A percentile compares a stretch with the other conserved stretches of the same genome.
Conservation (phyloP, 495 filamentous ascomycete species). For the Penicillium simplicissimum region DNA sequence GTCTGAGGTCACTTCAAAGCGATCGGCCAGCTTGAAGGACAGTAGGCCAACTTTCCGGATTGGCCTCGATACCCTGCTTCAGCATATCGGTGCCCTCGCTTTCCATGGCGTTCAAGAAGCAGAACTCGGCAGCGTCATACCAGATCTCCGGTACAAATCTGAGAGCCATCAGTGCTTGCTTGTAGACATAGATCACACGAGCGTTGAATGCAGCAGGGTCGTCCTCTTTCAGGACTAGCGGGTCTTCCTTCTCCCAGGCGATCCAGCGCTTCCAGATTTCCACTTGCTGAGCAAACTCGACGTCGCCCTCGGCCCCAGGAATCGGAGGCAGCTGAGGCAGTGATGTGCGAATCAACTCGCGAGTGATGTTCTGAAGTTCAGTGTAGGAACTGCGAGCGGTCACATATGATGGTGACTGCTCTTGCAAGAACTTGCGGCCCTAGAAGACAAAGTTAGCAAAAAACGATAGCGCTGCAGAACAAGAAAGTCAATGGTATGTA, state of each 20-base stretch:
- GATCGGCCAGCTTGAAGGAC: slow-evolving; percentile 84
- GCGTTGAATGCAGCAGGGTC: slow-evolving; percentile 69
- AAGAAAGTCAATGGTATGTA: slow-evolving; percentile 33
- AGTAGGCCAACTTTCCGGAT: slow-evolving; percentile 91
- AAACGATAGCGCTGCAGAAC: too few relatives aligned
- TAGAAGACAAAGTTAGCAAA: slow-evolving; percentile 36
- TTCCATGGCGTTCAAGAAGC: slow-evolving; percentile 72
- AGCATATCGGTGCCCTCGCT: slow-evolving; percentile 76
- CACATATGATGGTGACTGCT: slow-evolving; percentile 89
- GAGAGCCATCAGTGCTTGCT: slow-evolving; percentile 90
- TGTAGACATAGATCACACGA: slow-evolving; percentile 85
- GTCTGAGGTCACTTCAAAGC: slow-evolving; percentile 70
- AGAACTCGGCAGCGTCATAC: slow-evolving; percentile 94
- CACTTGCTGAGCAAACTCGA: slow-evolving; percentile 83
- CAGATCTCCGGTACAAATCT: slow-evolving; percentile 93
- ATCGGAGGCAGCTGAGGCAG: slow-evolving; percentile 79
- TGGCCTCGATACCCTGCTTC: slow-evolving; percentile 77
- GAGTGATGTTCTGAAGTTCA: slow-evolving; percentile 79
- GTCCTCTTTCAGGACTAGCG: slow-evolving; percentile 77
- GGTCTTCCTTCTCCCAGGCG: slow-evolving; percentile 89
- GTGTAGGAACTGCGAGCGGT: slow-evolving; percentile 84
- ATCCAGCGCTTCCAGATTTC: slow-evolving; percentile 93
- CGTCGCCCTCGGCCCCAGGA: slow-evolving; percentile 81
- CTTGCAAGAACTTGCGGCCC: slow-evolving; percentile 91
- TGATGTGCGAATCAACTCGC: slow-evolving; percentile 73